Evolutionary conservation across 352 stramenopile species (phyloP).

Genomic region (Phytophthora tentaculata): DNA sequence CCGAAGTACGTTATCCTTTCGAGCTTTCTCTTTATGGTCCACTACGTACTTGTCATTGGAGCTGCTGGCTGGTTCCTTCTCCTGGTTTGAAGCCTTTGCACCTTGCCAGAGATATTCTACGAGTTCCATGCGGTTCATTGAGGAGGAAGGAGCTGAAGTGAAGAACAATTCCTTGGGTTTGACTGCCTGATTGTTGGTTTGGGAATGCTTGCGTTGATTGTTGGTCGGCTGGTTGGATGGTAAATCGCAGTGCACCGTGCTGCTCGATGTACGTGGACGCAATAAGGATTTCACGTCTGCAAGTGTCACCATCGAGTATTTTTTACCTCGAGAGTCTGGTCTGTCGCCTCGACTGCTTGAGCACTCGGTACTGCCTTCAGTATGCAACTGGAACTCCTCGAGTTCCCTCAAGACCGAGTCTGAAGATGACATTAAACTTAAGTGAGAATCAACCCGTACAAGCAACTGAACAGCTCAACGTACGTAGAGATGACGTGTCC

Average conservation of each 20-base stretch:
- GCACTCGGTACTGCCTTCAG: slow-evolving; percentile 19
- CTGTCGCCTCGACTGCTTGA: slow-evolving; percentile 25
- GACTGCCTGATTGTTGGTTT: slow-evolving; percentile 1
- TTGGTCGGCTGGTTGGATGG: slow-evolving; percentile 11
- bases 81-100: slow-evolving; percentile 27
- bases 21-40: slow-evolving; percentile 17
- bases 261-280: slow-evolving; percentile 32
- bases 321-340: slow-evolving; percentile 19
- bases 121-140: slow-evolving; percentile 23
- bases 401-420: slow-evolving; percentile 61
- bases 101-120: slow-evolving; percentile 34
- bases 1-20: slow-evolving; percentile 39
- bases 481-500: slow-evolving; percentile 33
- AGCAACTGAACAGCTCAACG: slow-evolving; percentile 1
- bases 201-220: slow-evolving; percentile 10
- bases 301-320: slow-evolving; percentile 63
- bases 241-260: slow-evolving; percentile 52
- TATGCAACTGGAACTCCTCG: slow-evolving; percentile 47
- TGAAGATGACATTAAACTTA: slow-evolving; percentile 15
- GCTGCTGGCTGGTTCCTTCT: slow-evolving; percentile 22
- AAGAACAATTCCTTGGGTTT: slow-evolving; percentile 36
- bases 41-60: slow-evolving; percentile 7
- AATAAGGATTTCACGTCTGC: slow-evolving; percentile 49
- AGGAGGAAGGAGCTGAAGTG: slow-evolving; percentile 21
- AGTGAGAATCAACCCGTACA: background rate